Conservation (phyloP, 352 stramenopile species). For the Phytopythium montanum region DNA sequence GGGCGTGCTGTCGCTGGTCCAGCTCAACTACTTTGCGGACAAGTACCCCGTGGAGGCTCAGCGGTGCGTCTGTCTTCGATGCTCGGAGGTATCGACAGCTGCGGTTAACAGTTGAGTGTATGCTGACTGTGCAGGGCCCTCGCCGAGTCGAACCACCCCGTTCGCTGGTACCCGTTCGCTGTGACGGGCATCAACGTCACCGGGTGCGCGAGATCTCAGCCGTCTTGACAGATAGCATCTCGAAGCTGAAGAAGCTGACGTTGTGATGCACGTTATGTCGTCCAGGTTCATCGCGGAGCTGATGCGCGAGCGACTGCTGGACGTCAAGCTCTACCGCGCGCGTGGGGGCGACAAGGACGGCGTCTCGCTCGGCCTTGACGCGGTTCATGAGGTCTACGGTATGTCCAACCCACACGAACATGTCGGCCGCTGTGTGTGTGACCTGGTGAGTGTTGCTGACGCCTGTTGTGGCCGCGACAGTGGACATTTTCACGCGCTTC, state of each 20-base stretch:
- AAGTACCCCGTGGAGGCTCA: constrained; percentile 75
- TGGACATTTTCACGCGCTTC: constrained; percentile 76
- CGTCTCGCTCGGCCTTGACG: constrained; percentile 30
- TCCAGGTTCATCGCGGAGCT: constrained; percentile 72
- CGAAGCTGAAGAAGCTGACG: not conserved
- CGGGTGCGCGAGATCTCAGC: constrained; percentile 21
- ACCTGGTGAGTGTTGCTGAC: not conserved
- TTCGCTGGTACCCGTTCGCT: constrained; percentile 83
- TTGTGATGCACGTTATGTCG: not conserved
- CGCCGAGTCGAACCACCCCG: constrained; percentile 81
- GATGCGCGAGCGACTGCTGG: constrained; percentile 68
- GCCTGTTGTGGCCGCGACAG: constrained; percentile 14
- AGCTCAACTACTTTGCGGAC: constrained; percentile 74
- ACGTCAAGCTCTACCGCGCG: constrained; percentile 64
- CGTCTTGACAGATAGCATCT: not conserved
- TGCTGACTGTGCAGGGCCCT: constrained; percentile 38
- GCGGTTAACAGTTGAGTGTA: not conserved
- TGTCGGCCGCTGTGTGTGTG: not conserved
- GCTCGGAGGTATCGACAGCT: too few relatives aligned
- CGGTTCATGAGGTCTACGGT: constrained; percentile 81
- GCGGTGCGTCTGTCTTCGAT: constrained; percentile 20
- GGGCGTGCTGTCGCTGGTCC: constrained; percentile 70
- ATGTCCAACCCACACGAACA: not conserved
- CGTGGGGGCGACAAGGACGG: constrained; percentile 23
- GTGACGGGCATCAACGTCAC: constrained; percentile 88